These are phyloP conservation scores for Lupinus albus DNA, from an alignment of 306 rosid genomes.

Conservation along the genomic window DNA sequence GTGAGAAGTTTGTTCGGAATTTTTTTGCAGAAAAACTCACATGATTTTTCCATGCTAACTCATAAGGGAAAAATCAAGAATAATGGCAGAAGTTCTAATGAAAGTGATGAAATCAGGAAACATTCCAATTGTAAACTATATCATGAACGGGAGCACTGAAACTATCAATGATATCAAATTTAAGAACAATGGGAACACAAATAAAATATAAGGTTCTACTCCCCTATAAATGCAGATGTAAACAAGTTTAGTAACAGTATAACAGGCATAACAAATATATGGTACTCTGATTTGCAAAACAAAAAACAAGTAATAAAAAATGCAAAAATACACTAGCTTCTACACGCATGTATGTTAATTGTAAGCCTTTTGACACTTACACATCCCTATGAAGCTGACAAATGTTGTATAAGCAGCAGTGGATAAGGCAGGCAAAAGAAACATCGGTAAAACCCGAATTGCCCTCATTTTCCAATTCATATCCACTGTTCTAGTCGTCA, in stretches of 20 bases:
- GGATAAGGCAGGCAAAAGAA: conserved; percentile 75
- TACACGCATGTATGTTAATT: neutral
- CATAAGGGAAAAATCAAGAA: neutral
- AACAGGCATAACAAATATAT: conserved; percentile 9
- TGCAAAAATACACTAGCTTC: neutral
- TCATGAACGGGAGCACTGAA: conserved; percentile 20
- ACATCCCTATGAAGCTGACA: conserved; percentile 63
- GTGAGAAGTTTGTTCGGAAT: neutral
- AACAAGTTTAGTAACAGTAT: conserved; percentile 3
- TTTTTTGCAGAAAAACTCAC: conserved; percentile 26
- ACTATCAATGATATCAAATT: conserved; percentile 14
- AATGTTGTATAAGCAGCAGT: conserved; percentile 61
- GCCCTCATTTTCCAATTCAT: conserved; percentile 88
- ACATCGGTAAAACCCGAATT: conserved; percentile 78
- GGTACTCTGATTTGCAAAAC: neutral
- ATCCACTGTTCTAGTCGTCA: conserved; percentile 68
- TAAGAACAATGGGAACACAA: conserved; percentile 29
- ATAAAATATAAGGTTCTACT: conserved; percentile 7
- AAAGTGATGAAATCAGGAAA: conserved; percentile 1
- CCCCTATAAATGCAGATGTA: conserved; percentile 22
- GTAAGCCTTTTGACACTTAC: conserved; percentile 57
- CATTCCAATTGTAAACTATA: conserved; percentile 17
- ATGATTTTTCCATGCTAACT: too few species aligned
- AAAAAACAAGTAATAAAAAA: neutral
- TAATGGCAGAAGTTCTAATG: conserved; percentile 18